Evolutionary conservation across 2,329 filamentous ascomycete genomes (phyloP), one percentile per base, ranked within the genome.

Genomic region (Fusarium xylarioides): DNA sequence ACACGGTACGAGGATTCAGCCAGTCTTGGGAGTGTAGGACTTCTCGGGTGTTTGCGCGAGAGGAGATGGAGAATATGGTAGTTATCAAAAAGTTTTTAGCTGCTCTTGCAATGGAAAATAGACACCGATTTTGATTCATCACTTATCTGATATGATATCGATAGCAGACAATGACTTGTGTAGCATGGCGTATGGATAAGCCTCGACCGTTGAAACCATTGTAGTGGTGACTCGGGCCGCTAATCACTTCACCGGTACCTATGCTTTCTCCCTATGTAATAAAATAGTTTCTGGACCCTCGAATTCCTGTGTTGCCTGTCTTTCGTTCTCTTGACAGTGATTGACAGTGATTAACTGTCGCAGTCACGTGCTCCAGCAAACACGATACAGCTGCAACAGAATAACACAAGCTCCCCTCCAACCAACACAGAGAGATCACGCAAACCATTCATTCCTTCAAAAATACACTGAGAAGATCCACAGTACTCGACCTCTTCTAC

Each of bases 81-180:
- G 50, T 61, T 59, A 70, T 60, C 55, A 76, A 79, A 78, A 78
- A 78, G 70, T 76, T 77, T 60, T 77, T 60, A 72, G 68, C 66
- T 70, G 55, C 69, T 71, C 68, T 74, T 61, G 58, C 59, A 74
- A 75, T 69, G 68, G 68, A 78, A 74, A 74, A 66, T 74, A 77
- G 72, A 77, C 57, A 23, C 26, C 18, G 54, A 40, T 54, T 65
- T 65, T 63, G 34, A 66, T 64, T 40, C 35, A 49, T 37, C 23
- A 54, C 50, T 30, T 35, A n/a, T 37, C 52, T 35, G 37, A 35
- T 54, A 28, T 43, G 30, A 55, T 15, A 40, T 32, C 14, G 28
- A 37, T 34, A 53, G 44, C 26, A 38, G 26, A 7, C 40, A n/a
- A n/a, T 62, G n/a, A 16, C 38, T 47, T 18, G 28, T 40, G n/a